phyloP scores from a whole-genome alignment of 78 protist species.

The Ministeria vibrans region DNA sequence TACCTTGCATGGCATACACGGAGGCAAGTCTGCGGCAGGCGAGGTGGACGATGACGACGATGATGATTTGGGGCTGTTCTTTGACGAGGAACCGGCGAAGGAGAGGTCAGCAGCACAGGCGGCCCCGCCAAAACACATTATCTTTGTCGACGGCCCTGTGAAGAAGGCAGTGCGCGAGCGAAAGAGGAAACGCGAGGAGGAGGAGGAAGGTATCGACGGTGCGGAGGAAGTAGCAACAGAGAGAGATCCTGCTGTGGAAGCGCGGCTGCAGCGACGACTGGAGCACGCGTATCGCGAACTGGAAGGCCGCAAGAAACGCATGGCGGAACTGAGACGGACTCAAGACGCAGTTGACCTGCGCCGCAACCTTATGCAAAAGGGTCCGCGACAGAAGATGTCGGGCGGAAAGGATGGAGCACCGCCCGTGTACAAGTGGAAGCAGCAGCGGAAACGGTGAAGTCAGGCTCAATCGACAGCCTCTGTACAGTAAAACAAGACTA shows the following conservation, averaged over 20 bases:
- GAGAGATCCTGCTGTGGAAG: not conserved
- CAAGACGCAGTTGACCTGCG: not conserved
- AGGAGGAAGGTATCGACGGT: not conserved
- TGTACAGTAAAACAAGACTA: not conserved
- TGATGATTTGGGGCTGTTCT: too few relatives aligned
- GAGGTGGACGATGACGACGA: not conserved
- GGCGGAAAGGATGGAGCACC: not conserved
- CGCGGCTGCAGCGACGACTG: not conserved
- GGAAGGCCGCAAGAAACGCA: not conserved
- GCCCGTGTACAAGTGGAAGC: constrained; percentile 5
- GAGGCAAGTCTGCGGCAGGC: not conserved
- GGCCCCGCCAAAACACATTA: too few relatives aligned
- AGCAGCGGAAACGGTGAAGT: not conserved
- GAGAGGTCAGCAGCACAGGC: too few relatives aligned
- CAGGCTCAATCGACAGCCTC: not conserved
- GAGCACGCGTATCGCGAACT: not conserved
- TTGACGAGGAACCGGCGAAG: too few relatives aligned
- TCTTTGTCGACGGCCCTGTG: too few relatives aligned
- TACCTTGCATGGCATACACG: not conserved
- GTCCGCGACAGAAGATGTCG: not conserved
- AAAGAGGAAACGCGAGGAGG: too few relatives aligned
- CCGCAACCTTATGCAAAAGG: not conserved
- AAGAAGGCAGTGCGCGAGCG: too few relatives aligned
- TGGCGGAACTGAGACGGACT: not conserved
- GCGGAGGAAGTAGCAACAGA: not conserved